A percentile compares a stretch with the other conserved stretches of the same genome.
These are phyloP conservation scores for Nigrograna mackinnonii DNA, from an alignment of 2,329 filamentous ascomycete species.

Conservation along the genomic window DNA sequence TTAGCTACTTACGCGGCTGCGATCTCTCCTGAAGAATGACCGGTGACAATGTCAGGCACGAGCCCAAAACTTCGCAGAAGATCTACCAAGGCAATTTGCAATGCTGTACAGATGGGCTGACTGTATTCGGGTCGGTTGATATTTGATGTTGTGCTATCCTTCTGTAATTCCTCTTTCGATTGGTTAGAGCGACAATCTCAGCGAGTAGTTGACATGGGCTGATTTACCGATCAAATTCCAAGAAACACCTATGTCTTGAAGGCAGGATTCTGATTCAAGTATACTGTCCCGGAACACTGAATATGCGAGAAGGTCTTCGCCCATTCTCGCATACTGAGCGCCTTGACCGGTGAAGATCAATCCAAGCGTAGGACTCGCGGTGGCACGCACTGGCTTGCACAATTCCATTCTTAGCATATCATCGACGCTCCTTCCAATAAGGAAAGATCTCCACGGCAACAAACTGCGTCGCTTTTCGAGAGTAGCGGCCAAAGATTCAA, in stretches of 20 bases:
- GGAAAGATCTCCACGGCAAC: not conserved
- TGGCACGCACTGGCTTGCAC: too few species aligned
- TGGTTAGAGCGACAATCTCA: too few species aligned
- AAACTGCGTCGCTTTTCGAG: not conserved
- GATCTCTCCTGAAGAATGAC: constrained; percentile 27
- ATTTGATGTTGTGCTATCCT: constrained; percentile 5
- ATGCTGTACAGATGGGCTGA: constrained; percentile 17
- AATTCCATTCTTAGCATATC: too few species aligned
- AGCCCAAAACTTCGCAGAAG: constrained; percentile 12
- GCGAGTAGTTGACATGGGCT: too few species aligned
- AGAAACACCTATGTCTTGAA: constrained; percentile 7
- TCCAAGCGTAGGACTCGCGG: constrained; percentile 15
- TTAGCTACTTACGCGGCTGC: constrained; percentile 25
- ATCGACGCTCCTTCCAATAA: too few species aligned
- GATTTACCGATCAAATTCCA: constrained; percentile 17
- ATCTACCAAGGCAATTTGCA: constrained; percentile 23
- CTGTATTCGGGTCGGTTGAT: constrained; percentile 6
- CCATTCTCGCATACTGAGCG: constrained; percentile 48
- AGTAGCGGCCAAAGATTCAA: not conserved
- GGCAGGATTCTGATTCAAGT: not conserved
- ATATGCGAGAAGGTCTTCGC: constrained; percentile 33
- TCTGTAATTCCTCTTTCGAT: constrained; percentile 22
- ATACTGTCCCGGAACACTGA: constrained; percentile 6
- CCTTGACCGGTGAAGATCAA: constrained; percentile 50
- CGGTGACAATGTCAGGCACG: constrained; percentile 15